Evolutionary conservation across 768 basidiomycete genomes (phyloP).

Genomic region (Russula sp.): DNA sequence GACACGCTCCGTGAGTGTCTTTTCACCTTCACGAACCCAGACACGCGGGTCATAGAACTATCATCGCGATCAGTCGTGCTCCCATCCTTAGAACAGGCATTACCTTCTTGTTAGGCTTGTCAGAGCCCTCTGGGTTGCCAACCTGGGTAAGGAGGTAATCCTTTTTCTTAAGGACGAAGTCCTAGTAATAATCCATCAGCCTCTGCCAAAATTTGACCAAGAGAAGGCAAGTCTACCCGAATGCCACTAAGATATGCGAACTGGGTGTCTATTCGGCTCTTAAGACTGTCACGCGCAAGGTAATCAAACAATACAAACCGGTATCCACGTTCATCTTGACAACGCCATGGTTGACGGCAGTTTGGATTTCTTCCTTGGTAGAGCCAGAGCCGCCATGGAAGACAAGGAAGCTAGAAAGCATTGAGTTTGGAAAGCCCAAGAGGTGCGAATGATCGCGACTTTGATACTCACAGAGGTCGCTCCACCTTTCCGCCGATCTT

Average conservation of each 20-base stretch:
- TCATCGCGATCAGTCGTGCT: not conserved
- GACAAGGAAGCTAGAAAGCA: slow-evolving; percentile 71
- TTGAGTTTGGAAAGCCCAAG: slow-evolving; percentile 5
- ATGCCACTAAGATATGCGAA: slow-evolving; percentile 88
- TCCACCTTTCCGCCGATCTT: slow-evolving; percentile 55
- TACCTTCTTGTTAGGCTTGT: slow-evolving; percentile 99
- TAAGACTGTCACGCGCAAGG: slow-evolving; percentile 3
- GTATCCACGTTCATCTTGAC: slow-evolving; percentile 99
- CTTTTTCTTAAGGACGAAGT: slow-evolving; percentile 81
- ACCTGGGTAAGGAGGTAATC: slow-evolving; percentile 88
- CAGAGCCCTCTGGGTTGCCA: slow-evolving; percentile 92
- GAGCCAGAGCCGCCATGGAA: slow-evolving; percentile 99
- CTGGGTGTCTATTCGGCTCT: slow-evolving; percentile 59
- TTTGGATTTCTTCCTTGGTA: slow-evolving; percentile 89
- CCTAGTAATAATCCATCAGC: slow-evolving; percentile 33
- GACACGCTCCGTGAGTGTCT: slow-evolving; percentile 80
- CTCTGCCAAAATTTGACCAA: not conserved
- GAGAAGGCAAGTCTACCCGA: slow-evolving; percentile 40
- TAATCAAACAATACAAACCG: slow-evolving; percentile 29
- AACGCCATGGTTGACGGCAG: slow-evolving; percentile 86
- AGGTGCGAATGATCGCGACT: not conserved
- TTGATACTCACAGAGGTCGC: slow-evolving; percentile 69
- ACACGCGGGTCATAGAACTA: slow-evolving; percentile 93
- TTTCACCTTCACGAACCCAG: slow-evolving; percentile 98
- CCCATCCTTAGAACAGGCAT: not conserved